A percentile compares a stretch with the other conserved stretches of the same genome.
phyloP scores from a whole-genome alignment of 2,329 filamentous ascomycete species.

The Aspergillus persii region DNA sequence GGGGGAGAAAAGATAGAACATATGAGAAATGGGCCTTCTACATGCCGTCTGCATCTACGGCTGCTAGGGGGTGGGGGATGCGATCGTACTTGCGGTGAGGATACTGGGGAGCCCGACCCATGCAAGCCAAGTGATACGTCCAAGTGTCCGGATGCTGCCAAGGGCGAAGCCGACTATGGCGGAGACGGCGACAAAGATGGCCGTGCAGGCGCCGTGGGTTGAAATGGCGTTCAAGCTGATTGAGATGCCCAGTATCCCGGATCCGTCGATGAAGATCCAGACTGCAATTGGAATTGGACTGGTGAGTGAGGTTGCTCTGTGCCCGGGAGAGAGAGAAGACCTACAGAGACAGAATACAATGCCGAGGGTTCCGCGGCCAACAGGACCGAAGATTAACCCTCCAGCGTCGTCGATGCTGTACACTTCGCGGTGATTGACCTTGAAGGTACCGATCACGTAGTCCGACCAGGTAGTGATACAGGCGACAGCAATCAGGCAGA shows the following conservation, averaged over 20 bases:
- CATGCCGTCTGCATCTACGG: background rate
- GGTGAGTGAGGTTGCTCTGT: background rate
- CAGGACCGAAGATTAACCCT: conserved; percentile 52
- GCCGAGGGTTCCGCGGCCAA: conserved; percentile 50
- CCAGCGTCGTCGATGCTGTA: conserved; percentile 59
- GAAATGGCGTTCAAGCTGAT: conserved; percentile 44
- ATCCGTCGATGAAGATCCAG: conserved; percentile 41
- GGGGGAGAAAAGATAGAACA: background rate
- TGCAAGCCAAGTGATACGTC: conserved; percentile 32
- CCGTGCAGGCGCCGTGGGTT: conserved; percentile 32
- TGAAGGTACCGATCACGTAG: conserved; percentile 51
- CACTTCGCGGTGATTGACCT: conserved; percentile 53
- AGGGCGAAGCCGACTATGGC: conserved; percentile 22
- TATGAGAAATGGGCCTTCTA: background rate
- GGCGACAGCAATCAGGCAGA: conserved; percentile 42
- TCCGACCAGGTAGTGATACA: conserved; percentile 49
- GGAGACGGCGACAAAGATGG: conserved; percentile 24
- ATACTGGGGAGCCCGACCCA: conserved; percentile 29
- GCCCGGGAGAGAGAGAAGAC: background rate
- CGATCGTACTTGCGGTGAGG: conserved; percentile 17
- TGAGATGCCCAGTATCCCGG: conserved; percentile 42
- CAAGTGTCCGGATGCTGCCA: conserved; percentile 35
- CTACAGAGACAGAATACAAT: conserved; percentile 19
- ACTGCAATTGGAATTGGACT: conserved; percentile 3
- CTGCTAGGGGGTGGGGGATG: background rate